These are phyloP conservation scores for Geotrichum fermentans DNA, from an alignment of 1,139 yeast genomes.

Conservation along the genomic window DNA sequence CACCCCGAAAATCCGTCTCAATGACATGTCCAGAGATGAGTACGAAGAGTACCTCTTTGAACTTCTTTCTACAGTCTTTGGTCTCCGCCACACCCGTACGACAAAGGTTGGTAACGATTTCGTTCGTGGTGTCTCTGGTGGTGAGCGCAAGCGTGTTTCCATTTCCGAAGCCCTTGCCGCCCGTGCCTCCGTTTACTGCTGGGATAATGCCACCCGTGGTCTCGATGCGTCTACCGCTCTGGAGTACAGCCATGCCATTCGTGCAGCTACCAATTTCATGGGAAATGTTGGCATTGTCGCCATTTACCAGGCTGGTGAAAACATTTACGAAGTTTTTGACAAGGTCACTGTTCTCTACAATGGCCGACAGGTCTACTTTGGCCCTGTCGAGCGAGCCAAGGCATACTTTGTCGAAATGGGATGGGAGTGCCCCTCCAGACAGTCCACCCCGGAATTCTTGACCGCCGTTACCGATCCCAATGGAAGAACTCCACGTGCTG, in stretches of 20 bases:
- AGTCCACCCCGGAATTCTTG: conserved; percentile 55
- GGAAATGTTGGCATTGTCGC: conserved; percentile 51
- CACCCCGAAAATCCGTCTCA: conserved; percentile 51
- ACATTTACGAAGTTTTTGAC: conserved; percentile 55
- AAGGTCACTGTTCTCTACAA: conserved; percentile 55
- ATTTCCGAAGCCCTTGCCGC: conserved; percentile 56
- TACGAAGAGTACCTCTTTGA: conserved; percentile 46
- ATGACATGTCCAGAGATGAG: conserved; percentile 44
- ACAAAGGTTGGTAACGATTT: conserved; percentile 57
- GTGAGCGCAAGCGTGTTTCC: conserved; percentile 57
- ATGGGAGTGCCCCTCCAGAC: conserved; percentile 52
- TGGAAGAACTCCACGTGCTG: conserved; percentile 42
- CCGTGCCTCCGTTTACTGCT: conserved; percentile 53
- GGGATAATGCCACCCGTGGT: conserved; percentile 72
- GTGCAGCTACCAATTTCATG: conserved; percentile 52
- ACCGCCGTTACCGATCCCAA: conserved; percentile 58
- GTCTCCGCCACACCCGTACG: conserved; percentile 49
- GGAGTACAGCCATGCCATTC: conserved; percentile 56
- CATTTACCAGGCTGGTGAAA: conserved; percentile 61
- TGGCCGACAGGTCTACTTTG: conserved; percentile 55
- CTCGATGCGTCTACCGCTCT: conserved; percentile 66
- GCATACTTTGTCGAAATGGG: conserved; percentile 56
- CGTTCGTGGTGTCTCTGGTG: conserved; percentile 58
- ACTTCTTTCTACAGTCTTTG: conserved; percentile 50
- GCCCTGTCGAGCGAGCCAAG: conserved; percentile 48